Conservation (phyloP, 148 eudicot species). For the Vaccinium darrowii region DNA sequence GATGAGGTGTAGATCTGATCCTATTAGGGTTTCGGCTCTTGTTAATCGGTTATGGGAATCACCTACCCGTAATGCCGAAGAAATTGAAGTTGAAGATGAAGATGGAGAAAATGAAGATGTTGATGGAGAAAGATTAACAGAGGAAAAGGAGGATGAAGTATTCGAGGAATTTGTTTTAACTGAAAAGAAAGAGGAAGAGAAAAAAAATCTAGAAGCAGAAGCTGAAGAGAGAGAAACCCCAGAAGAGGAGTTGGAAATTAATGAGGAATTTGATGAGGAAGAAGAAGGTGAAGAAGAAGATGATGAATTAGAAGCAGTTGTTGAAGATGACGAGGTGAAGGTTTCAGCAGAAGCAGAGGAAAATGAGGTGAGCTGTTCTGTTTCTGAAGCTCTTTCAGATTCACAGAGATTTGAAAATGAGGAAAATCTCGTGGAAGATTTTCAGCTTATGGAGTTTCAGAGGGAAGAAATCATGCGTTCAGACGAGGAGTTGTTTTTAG, state of each 20-base stretch:
- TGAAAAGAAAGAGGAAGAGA: conserved; percentile 13
- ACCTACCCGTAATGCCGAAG: conserved; percentile 16
- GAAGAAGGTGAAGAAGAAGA: conserved; percentile 29
- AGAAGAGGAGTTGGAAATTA: conserved; percentile 16
- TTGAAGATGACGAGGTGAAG: neutral
- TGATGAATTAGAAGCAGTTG: conserved; percentile 6
- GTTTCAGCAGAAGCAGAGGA: conserved; percentile 10
- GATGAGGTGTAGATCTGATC: conserved; percentile 97
- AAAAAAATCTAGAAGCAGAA: conserved; percentile 14
- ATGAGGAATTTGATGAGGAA: neutral
- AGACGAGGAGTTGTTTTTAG: neutral
- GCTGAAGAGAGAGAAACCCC: conserved; percentile 15
- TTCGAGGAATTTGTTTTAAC: conserved; percentile 8
- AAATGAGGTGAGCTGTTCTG: neutral
- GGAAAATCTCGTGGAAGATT: neutral
- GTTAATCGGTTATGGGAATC: conserved; percentile 55
- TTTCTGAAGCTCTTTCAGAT: conserved; percentile 28
- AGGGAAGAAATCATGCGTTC: conserved; percentile 21
- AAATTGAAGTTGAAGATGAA: neutral
- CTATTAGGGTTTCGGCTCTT: conserved; percentile 67
- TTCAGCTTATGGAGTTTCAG: neutral
- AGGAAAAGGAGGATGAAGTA: conserved; percentile 20
- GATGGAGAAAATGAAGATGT: neutral
- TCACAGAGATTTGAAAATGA: conserved; percentile 15
- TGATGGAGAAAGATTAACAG: conserved; percentile 14